A percentile compares a stretch with the other conserved stretches of the same genome.
Evolutionary conservation across 352 stramenopile genomes (phyloP).

Genomic region (Globisporangium cylindrosporum): DNA sequence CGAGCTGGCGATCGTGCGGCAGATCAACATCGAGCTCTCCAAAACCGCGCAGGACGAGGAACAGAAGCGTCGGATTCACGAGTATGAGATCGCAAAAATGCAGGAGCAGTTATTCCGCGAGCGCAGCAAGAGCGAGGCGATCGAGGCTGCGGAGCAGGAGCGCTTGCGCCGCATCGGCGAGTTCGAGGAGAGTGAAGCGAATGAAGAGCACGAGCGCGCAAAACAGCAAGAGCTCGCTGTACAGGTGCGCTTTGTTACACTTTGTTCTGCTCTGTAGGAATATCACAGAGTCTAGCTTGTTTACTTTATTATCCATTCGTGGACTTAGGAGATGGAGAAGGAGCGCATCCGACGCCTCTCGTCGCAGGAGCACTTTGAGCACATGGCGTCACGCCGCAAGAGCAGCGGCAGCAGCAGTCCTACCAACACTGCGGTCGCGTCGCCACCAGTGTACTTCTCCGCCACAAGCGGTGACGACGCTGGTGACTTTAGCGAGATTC

Average conservation of each 20-base stretch:
- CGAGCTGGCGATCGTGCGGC: slow-evolving; percentile 59
- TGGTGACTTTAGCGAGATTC: slow-evolving; percentile 53
- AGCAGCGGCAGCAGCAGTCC: slow-evolving; percentile 2
- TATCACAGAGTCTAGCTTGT: neutral
- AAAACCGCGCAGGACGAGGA: slow-evolving; percentile 61
- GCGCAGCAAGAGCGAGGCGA: slow-evolving; percentile 36
- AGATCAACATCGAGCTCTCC: slow-evolving; percentile 73
- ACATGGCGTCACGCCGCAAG: slow-evolving; percentile 22
- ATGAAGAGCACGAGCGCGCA: slow-evolving; percentile 24
- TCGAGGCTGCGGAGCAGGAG: slow-evolving; percentile 43
- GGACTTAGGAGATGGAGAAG: slow-evolving; percentile 45
- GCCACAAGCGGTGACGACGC: neutral
- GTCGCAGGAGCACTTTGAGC: slow-evolving; percentile 41
- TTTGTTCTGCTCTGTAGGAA: too few relatives aligned
- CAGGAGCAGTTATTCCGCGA: slow-evolving; percentile 60
- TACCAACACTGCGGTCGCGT: neutral
- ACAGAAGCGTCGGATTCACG: slow-evolving; percentile 54
- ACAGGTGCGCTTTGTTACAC: slow-evolving; percentile 16
- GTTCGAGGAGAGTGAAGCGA: slow-evolving; percentile 18
- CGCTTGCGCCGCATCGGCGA: slow-evolving; percentile 48
- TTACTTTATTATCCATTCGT: neutral
- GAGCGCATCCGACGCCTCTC: slow-evolving; percentile 57
- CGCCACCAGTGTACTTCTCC: neutral
- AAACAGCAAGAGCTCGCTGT: slow-evolving; percentile 33
- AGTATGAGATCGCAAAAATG: slow-evolving; percentile 61